Evolutionary conservation across 352 stramenopile species (phyloP), one percentile per base, ranked within the genome.

Genomic region (Saprolegnia parasitica): DNA sequence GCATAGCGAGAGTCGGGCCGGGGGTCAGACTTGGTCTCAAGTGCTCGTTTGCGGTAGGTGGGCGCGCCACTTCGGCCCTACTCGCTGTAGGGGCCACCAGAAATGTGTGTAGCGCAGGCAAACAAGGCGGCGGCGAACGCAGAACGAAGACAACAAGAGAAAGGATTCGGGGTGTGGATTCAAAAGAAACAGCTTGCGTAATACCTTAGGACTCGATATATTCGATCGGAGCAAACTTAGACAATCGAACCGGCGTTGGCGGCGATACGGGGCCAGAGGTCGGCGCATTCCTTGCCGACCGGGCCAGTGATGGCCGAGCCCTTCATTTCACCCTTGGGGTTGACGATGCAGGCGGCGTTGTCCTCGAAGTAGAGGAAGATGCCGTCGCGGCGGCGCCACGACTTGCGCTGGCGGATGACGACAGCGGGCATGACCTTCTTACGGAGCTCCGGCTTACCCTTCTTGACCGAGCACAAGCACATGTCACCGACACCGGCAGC

Each of bases 281-380:
- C 98, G 39, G 97, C 98, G 88, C 97, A 99, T 84, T 99, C 98
- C 93, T 99, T 99, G 67, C 96, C 97, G 73, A 99, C 97, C 54
- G 98, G 98, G 78, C 97, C 98, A 71, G 96, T 99, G 70, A 99
- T 99, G 75, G 97, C 97, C 76, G 95, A 99, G 71, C 94, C 98
- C 91, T 99, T 99, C 98, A 99, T 99, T 86, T 99, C 98, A 77
- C 98, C 98, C 95, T 99, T 99, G 71, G 98, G 98, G 90, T 99
- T 99, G 65, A 99, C 98, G 80, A 99, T 99, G 49, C 99, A 98
- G 81, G 97, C 98, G 63, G 98, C 98, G 87, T 98, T 99, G 88
- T 99, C 91, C 80, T 99, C 98, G 77, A 99, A 99, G 88, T 99
- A 99, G 79, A 99, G 98, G 87, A 99, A 99, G 35, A 99, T 91